phyloP scores from a whole-genome alignment of 345 rosid genomes.

The Gossypium rotundifolium region DNA sequence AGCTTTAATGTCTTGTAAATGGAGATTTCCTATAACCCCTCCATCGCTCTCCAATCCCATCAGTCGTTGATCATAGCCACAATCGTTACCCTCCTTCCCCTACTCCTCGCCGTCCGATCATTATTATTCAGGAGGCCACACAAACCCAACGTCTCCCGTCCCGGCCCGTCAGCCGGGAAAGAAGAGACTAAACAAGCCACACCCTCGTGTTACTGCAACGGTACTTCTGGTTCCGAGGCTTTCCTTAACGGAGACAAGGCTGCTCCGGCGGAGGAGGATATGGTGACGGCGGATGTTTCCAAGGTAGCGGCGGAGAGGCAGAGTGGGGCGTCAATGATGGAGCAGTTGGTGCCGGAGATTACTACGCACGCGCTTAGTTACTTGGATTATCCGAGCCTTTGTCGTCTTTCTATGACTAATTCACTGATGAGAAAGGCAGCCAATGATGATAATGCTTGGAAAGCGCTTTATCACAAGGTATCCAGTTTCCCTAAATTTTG shows the following conservation, averaged over 20 bases:
- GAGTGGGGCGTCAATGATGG: constrained; percentile 94
- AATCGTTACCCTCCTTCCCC: constrained; percentile 33
- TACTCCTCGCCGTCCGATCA: constrained; percentile 42
- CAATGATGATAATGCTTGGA: constrained; percentile 98
- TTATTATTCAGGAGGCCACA: constrained; percentile 18
- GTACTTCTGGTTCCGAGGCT: constrained; percentile 18
- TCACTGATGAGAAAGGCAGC: constrained; percentile 98
- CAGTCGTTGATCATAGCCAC: constrained; percentile 39
- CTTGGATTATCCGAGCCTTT: constrained; percentile 90
- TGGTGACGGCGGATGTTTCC: constrained; percentile 27
- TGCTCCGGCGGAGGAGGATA: constrained; percentile 2
- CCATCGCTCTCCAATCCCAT: constrained; percentile 27
- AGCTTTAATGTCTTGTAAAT: constrained; percentile 60
- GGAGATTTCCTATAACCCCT: constrained; percentile 41
- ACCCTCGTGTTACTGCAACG: constrained; percentile 20
- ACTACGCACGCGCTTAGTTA: constrained; percentile 97
- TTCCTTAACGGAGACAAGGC: constrained; percentile 24
- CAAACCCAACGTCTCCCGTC: constrained; percentile 15
- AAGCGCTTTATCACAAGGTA: constrained; percentile 93
- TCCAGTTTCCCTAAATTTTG: neutral
- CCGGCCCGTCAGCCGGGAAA: constrained; percentile 4
- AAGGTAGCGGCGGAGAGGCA: constrained; percentile 44
- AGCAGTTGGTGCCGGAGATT: constrained; percentile 97
- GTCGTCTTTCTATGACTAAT: constrained; percentile 96
- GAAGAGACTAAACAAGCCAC: neutral